These are phyloP conservation scores for Leccinum longicurvipes DNA, from an alignment of 768 basidiomycete species.

Conservation along the genomic window DNA sequence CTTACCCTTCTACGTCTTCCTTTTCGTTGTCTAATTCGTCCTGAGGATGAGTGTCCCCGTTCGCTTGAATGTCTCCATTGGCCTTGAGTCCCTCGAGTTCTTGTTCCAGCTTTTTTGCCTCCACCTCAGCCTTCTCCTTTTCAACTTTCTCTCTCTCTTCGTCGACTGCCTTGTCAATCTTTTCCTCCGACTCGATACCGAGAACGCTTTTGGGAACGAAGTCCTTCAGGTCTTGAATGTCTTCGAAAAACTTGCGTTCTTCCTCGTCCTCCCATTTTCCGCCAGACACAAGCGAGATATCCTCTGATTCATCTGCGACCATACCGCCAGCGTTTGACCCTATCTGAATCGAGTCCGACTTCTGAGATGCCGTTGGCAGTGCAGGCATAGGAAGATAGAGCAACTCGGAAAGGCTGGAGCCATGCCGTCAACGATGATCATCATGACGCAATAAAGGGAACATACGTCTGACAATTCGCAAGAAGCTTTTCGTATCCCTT, in stretches of 20 bases:
- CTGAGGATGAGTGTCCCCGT: constrained; percentile 15
- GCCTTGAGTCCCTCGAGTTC: constrained; percentile 64
- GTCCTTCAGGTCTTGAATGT: constrained; percentile 85
- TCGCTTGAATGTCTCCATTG: constrained; percentile 27
- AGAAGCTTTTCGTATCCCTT: constrained; percentile 91
- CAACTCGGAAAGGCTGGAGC: constrained; percentile 80
- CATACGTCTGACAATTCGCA: constrained; percentile 83
- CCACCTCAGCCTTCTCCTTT: constrained; percentile 55
- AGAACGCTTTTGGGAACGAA: constrained; percentile 87
- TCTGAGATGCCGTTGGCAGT: constrained; percentile 80
- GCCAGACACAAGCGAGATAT: constrained; percentile 45
- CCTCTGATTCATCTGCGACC: constrained; percentile 55
- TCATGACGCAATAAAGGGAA: constrained; percentile 3
- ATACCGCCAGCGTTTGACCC: constrained; percentile 46
- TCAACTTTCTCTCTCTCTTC: constrained; percentile 50
- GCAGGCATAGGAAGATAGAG: constrained; percentile 77
- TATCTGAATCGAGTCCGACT: constrained; percentile 78
- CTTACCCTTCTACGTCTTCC: constrained; percentile 32
- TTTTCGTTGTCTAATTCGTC: constrained; percentile 16
- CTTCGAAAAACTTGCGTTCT: constrained; percentile 90
- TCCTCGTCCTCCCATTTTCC: constrained; percentile 99
- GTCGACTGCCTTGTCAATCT: constrained; percentile 39
- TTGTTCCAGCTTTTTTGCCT: constrained; percentile 72
- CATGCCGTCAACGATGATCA: constrained; percentile 8
- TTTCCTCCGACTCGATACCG: constrained; percentile 52